Base-by-base conservation (phyloP, 805 yeast species). In the Blastobotrys mokoenaii region DNA sequence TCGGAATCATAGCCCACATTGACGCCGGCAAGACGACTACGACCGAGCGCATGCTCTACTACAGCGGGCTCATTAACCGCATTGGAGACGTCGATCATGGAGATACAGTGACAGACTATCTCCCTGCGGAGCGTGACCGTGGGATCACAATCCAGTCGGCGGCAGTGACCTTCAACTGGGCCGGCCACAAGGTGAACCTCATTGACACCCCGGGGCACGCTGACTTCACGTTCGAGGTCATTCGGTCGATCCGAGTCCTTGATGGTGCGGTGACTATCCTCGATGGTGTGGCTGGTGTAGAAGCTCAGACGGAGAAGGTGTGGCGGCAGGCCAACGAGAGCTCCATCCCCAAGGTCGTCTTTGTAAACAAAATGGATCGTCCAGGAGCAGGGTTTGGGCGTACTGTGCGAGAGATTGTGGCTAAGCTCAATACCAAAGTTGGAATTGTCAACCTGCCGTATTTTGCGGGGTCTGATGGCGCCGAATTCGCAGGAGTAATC, bases 1-100 rank as follows among this genome's bases (percentile, higher is more conserved):
- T 93, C 30, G 98, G 98, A 1, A 87, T 93, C 55, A 88, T 93
- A 35, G 98, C 98, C n/a, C 98, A 93, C 61, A 93, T 93, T 44
- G 98, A 93, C 69, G 98, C 98, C 2, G 98, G 98, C 0, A 93
- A 93, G 64, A 93, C 98, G 2, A 93, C 98, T 1, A 89, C 98
- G 1, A 90, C 98, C 0, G 98, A 93, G 61, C 70, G 97, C 39
- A 84, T 93, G 87, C 76, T 93, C n/a, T 90, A 74, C 59, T 89
- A 84, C 60, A 74, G 89, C 44, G 97, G 97, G 0, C 72, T 81
- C 47, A 90, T 84, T 1, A 69, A 71, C 22, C 62, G 87, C 18
- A 81, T 93, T 2, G 98, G 98, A 0, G 59, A 93, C 57, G 98
- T 93, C 3, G 97, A 93, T 56, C 84, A 87, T 52, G 98, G 98